These are phyloP conservation scores for Colletotrichum musicola DNA, from an alignment of 2,329 filamentous ascomycete genomes.

Conservation along the genomic window DNA sequence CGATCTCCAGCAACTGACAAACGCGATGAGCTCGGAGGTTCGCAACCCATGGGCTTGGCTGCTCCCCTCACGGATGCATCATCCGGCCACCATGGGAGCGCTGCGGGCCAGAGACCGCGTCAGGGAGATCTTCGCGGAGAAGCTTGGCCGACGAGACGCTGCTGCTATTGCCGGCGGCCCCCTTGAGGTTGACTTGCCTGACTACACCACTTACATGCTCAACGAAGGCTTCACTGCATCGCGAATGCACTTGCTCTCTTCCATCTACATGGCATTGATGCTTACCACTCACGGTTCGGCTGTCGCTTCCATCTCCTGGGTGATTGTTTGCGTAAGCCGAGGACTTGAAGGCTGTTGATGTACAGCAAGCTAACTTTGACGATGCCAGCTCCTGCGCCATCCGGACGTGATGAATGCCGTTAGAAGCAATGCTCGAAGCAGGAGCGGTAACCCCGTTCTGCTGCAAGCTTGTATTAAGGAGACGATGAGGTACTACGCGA, in stretches of 20 bases:
- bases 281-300: constrained; percentile 40
- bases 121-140: constrained; percentile 39
- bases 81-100: constrained; percentile 32
- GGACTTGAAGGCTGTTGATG: background rate
- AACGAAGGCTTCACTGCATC: constrained; percentile 34
- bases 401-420: constrained; percentile 39
- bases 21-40: constrained; percentile 37
- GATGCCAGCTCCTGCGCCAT: constrained; percentile 37
- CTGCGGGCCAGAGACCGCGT: constrained; percentile 36
- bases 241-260: constrained; percentile 31
- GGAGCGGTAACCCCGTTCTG: constrained; percentile 20
- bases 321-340: constrained; percentile 37
- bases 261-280: constrained; percentile 40
- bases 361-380: background rate
- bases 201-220: constrained; percentile 41
- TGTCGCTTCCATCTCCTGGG: constrained; percentile 38
- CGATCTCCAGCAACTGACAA: constrained; percentile 38
- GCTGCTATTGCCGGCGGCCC: constrained; percentile 21
- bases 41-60: constrained; percentile 30
- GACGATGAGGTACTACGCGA: constrained; percentile 39
- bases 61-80: constrained; percentile 39
- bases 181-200: constrained; percentile 25
- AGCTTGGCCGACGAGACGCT: constrained; percentile 31
- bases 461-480: constrained; percentile 42
- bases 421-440: constrained; percentile 36